phyloP scores from a whole-genome alignment of 2,329 filamentous ascomycete species.

The Teratosphaeria pseudoeucalypti region DNA sequence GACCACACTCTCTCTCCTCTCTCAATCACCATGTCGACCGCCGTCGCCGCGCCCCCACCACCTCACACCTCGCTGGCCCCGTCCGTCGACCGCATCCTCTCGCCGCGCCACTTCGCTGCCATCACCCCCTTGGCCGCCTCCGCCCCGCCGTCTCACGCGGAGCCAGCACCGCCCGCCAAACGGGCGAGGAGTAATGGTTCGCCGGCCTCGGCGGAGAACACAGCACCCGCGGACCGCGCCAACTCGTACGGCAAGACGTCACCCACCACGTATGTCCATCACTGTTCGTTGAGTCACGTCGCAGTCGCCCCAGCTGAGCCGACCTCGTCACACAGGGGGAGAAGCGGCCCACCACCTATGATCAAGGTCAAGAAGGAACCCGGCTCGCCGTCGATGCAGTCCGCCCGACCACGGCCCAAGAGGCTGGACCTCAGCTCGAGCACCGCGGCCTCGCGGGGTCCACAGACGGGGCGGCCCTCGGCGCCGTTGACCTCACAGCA shows the following conservation, averaged over 20 bases:
- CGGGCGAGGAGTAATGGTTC: conserved; percentile 26
- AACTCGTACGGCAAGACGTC: conserved; percentile 43
- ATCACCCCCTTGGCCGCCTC: conserved; percentile 25
- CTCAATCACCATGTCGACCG: conserved; percentile 34
- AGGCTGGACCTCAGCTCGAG: conserved; percentile 62
- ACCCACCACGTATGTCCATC: conserved; percentile 32
- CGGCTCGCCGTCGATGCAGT: conserved; percentile 67
- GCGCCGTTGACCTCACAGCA: conserved; percentile 67
- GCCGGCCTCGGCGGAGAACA: conserved; percentile 21
- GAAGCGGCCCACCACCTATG: conserved; percentile 52
- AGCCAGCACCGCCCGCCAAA: conserved; percentile 16
- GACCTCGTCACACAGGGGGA: conserved; percentile 33
- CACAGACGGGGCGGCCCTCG: conserved; percentile 47
- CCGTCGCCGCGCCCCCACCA: conserved; percentile 33
- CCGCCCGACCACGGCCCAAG: conserved; percentile 63
- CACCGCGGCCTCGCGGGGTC: conserved; percentile 31
- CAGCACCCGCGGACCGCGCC: conserved; percentile 17
- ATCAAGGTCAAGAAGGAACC: conserved; percentile 97
- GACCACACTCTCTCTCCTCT: not conserved
- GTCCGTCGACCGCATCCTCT: conserved; percentile 26
- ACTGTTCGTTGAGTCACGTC: not conserved
- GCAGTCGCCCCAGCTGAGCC: not conserved
- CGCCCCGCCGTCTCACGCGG: conserved; percentile 3
- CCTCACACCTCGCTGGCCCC: conserved; percentile 26
- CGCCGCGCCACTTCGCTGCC: conserved; percentile 33